Percentiles rank a stretch among this genome's conserved stretches.
phyloP scores from a whole-genome alignment of 192 early-diverging fungal species.

The Gonapodya sp. region DNA sequence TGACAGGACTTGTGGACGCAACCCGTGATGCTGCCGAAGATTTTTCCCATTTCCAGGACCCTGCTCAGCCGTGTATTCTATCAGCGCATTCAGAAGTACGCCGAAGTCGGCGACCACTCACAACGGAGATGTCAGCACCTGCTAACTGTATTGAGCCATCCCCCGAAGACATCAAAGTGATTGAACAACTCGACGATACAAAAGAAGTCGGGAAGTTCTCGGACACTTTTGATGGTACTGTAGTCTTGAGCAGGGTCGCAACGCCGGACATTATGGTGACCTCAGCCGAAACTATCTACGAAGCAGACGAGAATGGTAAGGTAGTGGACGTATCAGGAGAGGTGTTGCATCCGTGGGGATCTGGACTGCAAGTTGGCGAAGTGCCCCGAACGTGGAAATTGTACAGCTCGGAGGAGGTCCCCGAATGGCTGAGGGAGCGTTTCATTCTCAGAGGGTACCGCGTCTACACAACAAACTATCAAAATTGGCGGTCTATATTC shows the following conservation, averaged over 20 bases:
- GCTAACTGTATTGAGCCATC: neutral
- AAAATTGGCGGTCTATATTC: neutral
- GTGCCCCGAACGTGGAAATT: neutral
- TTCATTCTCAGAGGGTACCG: neutral
- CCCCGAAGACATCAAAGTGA: neutral
- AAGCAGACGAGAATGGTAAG: neutral
- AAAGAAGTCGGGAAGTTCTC: neutral
- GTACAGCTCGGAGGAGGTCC: neutral
- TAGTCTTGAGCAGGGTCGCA: too few species aligned
- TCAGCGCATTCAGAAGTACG: neutral
- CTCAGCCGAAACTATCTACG: neutral
- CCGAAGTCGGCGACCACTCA: neutral
- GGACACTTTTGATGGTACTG: neutral
- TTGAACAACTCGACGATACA: neutral
- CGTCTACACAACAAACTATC: neutral
- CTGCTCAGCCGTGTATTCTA: neutral
- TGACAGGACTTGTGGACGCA: neutral
- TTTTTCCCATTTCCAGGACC: neutral
- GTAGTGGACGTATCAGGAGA: neutral
- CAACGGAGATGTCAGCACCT: neutral
- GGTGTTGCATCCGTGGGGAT: neutral
- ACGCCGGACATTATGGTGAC: neutral
- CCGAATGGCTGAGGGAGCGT: neutral
- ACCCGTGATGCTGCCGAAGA: neutral
- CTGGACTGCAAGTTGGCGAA: neutral